Evolutionary conservation across 148 eudicot genomes (phyloP).

Genomic region (Chenopodium quinoa): DNA sequence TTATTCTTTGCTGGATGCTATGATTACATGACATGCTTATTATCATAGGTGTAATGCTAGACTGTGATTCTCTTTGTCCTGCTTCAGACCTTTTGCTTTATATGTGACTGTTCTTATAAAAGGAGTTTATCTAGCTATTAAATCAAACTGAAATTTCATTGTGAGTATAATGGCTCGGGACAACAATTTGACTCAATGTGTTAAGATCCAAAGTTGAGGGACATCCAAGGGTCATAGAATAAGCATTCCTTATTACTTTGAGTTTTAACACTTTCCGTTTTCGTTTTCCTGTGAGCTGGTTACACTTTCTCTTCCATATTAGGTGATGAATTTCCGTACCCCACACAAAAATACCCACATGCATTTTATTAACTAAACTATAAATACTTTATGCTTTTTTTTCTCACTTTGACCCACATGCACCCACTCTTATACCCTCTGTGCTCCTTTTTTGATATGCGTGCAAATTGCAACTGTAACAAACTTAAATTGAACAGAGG

Average conservation of each 20-base stretch:
- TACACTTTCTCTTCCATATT: too few species aligned
- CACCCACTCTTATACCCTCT: too few species aligned
- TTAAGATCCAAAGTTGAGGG: neutral
- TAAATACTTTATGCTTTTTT: too few species aligned
- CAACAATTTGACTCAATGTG: neutral
- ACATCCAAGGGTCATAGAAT: neutral
- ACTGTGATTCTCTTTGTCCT: neutral
- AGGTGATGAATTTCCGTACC: too few species aligned
- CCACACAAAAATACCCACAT: too few species aligned
- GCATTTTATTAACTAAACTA: too few species aligned
- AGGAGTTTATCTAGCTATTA: neutral
- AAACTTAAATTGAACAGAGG: too few species aligned
- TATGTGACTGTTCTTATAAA: neutral
- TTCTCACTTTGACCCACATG: too few species aligned
- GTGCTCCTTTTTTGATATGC: too few species aligned
- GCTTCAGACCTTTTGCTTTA: neutral
- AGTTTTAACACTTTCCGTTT: too few species aligned
- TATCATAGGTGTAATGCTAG: neutral
- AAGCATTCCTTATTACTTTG: neutral
- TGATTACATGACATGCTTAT: neutral
- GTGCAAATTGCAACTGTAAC: too few species aligned
- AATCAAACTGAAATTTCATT: neutral
- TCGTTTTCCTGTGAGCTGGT: too few species aligned
- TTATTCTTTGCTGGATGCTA: neutral
- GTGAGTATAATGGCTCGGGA: neutral